Evolutionary conservation across 2,329 filamentous ascomycete genomes (phyloP).

Genomic region (Anthostomella pinea): DNA sequence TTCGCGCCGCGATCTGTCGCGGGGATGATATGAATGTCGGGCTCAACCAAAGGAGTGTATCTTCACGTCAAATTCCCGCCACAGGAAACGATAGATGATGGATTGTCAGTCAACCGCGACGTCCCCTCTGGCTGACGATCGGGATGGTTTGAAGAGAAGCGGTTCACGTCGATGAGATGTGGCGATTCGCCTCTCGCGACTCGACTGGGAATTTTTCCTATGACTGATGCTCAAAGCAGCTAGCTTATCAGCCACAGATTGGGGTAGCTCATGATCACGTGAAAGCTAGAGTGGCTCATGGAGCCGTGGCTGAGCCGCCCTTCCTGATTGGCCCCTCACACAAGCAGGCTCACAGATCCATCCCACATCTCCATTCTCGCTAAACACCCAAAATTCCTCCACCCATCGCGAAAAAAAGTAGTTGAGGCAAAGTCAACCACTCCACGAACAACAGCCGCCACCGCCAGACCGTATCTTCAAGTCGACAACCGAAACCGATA

Average conservation of each 20-base stretch:
- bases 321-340: slow-evolving; percentile 22
- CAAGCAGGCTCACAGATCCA: slow-evolving; percentile 26
- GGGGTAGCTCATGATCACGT: slow-evolving; percentile 1
- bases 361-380: slow-evolving; percentile 26
- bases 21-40: slow-evolving; percentile 18
- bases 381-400: slow-evolving; percentile 31
- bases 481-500: no score
- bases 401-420: slow-evolving; percentile 28
- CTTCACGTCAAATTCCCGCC: slow-evolving; percentile 2
- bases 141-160: slow-evolving; percentile 14
- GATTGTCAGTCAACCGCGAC: slow-evolving; percentile 15
- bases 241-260: slow-evolving; percentile 8
- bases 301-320: slow-evolving; percentile 10
- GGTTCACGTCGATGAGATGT: slow-evolving; percentile 14
- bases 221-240: slow-evolving; percentile 7
- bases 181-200: slow-evolving; percentile 17
- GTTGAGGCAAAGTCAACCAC: slow-evolving; percentile 25
- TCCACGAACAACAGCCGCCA: slow-evolving; percentile 22
- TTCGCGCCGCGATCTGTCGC: slow-evolving; percentile 34
- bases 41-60: slow-evolving; percentile 18
- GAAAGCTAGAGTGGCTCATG: slow-evolving; percentile 2
- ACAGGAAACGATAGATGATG: slow-evolving; percentile 9
- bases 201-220: slow-evolving; percentile 26
- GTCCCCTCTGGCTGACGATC: slow-evolving; percentile 18
- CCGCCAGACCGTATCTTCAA: no score